Percentiles rank a stretch among this genome's conserved stretches.
Evolutionary conservation across 441 rosid species (phyloP).

Genomic region (Populus trichocarpa): DNA sequence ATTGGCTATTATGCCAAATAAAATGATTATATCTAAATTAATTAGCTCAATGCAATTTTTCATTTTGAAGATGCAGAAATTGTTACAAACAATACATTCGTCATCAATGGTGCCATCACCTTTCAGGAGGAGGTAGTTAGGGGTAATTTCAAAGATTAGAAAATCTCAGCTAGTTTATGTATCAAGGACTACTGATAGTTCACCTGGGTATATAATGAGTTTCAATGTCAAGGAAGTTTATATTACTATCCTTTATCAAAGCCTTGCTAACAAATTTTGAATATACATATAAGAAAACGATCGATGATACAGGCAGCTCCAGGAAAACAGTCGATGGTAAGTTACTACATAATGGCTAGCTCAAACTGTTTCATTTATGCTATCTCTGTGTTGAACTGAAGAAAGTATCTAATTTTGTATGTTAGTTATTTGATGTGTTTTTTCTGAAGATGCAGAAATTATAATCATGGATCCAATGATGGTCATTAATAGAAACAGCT

Average conservation of each 20-base stretch:
- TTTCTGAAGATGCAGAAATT: not conserved
- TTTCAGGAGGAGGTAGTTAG: not conserved
- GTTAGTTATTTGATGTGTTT: not conserved
- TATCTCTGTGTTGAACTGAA: not conserved
- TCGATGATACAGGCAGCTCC: slow-evolving; percentile 2
- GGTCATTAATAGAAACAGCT: not conserved
- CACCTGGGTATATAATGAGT: too few species aligned
- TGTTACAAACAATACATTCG: not conserved
- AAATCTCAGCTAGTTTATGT: not conserved
- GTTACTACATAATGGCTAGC: too few species aligned
- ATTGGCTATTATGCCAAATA: not conserved
- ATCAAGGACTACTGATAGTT: too few species aligned
- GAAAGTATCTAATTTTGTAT: not conserved
- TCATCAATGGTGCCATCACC: not conserved
- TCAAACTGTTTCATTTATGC: too few species aligned
- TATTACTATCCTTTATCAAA: not conserved
- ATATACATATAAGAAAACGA: not conserved
- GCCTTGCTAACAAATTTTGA: not conserved
- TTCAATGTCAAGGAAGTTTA: not conserved
- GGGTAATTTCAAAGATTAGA: not conserved
- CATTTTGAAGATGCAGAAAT: slow-evolving; percentile 7
- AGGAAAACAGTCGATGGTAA: not conserved
- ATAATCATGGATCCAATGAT: not conserved
- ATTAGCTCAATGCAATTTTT: not conserved
- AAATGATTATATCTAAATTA: not conserved